phyloP scores from a whole-genome alignment of 1,284 basidiomycete species.

The Ganoderma multipileum region DNA sequence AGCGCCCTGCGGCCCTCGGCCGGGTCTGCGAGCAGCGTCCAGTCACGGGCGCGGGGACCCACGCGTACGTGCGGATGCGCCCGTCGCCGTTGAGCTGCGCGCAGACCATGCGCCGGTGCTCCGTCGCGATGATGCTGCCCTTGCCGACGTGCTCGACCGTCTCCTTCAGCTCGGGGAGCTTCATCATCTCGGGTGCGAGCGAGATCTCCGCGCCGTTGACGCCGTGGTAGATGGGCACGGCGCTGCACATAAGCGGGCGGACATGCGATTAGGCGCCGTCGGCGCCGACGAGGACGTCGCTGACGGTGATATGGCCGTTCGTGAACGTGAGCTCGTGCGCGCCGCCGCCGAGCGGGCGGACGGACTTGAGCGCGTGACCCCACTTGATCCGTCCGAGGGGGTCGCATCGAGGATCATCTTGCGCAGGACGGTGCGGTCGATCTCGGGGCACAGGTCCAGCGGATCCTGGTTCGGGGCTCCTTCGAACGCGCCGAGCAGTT shows the following conservation, averaged over 20 bases:
- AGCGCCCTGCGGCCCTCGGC: slow-evolving; percentile 12
- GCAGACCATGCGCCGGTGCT: slow-evolving; percentile 12
- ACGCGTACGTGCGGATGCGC: slow-evolving; percentile 20
- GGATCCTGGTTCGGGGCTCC: not conserved
- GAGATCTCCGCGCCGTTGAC: slow-evolving; percentile 20
- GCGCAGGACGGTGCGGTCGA: slow-evolving; percentile 24
- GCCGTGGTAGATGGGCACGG: slow-evolving; percentile 10
- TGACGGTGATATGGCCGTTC: slow-evolving; percentile 13
- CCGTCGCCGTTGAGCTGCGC: slow-evolving; percentile 15
- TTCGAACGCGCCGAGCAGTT: no score
- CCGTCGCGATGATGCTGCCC: slow-evolving; percentile 9
- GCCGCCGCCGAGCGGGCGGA: slow-evolving; percentile 2
- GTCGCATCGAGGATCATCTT: slow-evolving; percentile 22
- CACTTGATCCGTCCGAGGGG: slow-evolving; percentile 18
- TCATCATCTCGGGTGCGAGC: slow-evolving; percentile 6
- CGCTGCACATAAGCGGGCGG: slow-evolving; percentile 38
- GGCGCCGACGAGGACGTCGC: slow-evolving; percentile 49
- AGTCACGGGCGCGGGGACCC: slow-evolving; percentile 11
- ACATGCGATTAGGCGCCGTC: slow-evolving; percentile 54
- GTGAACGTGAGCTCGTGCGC: slow-evolving; percentile 20
- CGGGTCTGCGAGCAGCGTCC: slow-evolving; percentile 12
- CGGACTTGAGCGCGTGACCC: slow-evolving; percentile 16
- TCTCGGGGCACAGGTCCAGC: no score
- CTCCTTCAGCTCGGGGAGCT: slow-evolving; percentile 13
- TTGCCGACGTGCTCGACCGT: slow-evolving; percentile 17